Evolutionary conservation across 2,329 filamentous ascomycete genomes (phyloP), one percentile per base, ranked within the genome.

Genomic region (Gremmenia infestans): DNA sequence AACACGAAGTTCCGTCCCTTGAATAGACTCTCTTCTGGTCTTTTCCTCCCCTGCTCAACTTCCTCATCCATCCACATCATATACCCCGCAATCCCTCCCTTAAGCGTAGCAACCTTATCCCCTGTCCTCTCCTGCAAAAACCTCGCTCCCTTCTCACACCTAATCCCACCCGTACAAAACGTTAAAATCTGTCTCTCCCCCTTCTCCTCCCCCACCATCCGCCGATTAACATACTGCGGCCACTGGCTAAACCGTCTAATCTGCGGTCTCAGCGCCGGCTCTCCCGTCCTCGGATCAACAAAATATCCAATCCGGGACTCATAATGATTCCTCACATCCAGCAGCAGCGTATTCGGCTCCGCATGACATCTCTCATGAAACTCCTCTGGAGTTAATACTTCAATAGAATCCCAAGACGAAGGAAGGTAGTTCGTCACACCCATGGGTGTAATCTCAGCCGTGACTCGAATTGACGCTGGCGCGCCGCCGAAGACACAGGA

Each of bases 221-320:
- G 52, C 36, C 57, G 60, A 52, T 61, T 65, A 35, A 70, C 67
- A 59, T 65, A 71, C 37, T 63, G 62, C 5, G 68, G 68, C 63
- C 66, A 71, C 36, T 71, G 68, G 2, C 63, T 65, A 51, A 71
- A 71, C 9, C 68, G 59, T 48, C 68, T 58, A 14, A 71, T 67
- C 11, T 55, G 58, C 2, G 68, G 68, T 47, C 63, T 58, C 45
- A 69, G 28, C 7, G 68, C 68, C n/a, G 57, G 47, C 39, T 67
- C 56, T 2, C 65, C 63, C 0, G 60, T 65, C 22, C 53, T 59
- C 0, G 68, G 67, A 39, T 64, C 52, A 3, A 69, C 55, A 32
- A 71, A 71, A 57, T 67, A 70, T 1, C 68, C 68, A 55, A 71
- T 71, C 4, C 67, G 59, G 4, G 65, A 68, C 50, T 71, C 68